These are phyloP conservation scores for Geotrichum aggregatum DNA, from an alignment of 1,139 yeast genomes.

Conservation along the genomic window DNA sequence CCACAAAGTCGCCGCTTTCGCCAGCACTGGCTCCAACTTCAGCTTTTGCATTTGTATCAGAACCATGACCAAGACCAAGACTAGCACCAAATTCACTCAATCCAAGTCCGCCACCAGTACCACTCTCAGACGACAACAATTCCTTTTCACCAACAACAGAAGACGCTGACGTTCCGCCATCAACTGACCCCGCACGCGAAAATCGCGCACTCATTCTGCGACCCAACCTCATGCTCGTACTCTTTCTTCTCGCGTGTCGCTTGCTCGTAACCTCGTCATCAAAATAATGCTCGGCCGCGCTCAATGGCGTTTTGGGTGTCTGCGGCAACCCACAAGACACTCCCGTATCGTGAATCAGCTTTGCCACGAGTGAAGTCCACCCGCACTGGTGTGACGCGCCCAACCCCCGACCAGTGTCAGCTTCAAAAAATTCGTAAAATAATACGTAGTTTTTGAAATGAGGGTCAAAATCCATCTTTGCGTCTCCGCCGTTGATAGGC, in stretches of 20 bases:
- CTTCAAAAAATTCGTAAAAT: slow-evolving; percentile 89
- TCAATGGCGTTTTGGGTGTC: slow-evolving; percentile 38
- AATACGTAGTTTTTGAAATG: slow-evolving; percentile 72
- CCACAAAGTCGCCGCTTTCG: slow-evolving; percentile 4
- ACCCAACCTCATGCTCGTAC: slow-evolving; percentile 24
- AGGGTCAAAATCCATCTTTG: slow-evolving; percentile 62
- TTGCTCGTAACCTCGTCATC: slow-evolving; percentile 36
- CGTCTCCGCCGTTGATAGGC: slow-evolving; percentile 70
- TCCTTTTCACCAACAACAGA: too few relatives aligned
- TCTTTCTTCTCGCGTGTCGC: slow-evolving; percentile 27
- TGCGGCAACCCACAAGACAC: slow-evolving; percentile 43
- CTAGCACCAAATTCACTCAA: too few relatives aligned
- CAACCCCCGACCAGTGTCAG: slow-evolving; percentile 91
- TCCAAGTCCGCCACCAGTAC: background rate
- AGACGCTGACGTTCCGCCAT: too few relatives aligned
- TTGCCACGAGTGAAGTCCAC: slow-evolving; percentile 93
- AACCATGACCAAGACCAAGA: too few relatives aligned
- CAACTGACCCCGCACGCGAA: background rate
- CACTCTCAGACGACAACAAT: slow-evolving; percentile 6
- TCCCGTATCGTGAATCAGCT: slow-evolving; percentile 91
- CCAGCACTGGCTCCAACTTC: background rate
- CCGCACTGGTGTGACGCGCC: slow-evolving; percentile 97
- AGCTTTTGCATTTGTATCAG: too few relatives aligned
- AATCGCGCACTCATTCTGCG: slow-evolving; percentile 23
- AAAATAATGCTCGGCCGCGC: slow-evolving; percentile 41